Evolutionary conservation across 1,284 basidiomycete genomes (phyloP).

Genomic region (Trichosporon ovoides): DNA sequence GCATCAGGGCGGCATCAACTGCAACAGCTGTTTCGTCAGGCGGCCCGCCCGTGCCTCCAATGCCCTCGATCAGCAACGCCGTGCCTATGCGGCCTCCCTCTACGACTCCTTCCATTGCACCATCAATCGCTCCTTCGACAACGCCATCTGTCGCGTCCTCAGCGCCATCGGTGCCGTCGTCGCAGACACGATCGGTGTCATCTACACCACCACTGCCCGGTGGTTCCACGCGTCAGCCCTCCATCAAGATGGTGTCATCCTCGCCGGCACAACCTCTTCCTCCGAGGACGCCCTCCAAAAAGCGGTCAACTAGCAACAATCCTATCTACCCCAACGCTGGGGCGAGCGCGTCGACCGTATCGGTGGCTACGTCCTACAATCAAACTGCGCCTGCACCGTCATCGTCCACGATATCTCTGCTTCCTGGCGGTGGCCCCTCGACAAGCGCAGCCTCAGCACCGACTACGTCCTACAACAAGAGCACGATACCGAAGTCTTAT

Average conservation of each 20-base stretch:
- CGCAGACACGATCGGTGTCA: not conserved
- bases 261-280: conserved; percentile 3
- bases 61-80: not conserved
- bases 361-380: not conserved
- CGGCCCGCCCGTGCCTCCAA: conserved; percentile 1
- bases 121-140: not conserved
- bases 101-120: not conserved
- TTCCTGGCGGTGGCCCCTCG: not conserved
- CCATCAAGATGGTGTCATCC: not conserved
- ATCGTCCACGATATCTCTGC: not conserved
- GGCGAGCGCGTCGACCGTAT: not conserved
- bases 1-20: not conserved
- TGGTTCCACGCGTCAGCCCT: not conserved
- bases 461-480: conserved; percentile 2
- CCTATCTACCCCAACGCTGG: not conserved
- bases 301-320: conserved; percentile 1
- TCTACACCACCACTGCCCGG: not conserved
- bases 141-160: not conserved
- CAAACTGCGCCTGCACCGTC: not conserved
- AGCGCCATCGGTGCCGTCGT: not conserved
- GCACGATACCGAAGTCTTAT: not conserved
- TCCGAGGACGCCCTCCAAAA: not conserved
- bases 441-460: not conserved
- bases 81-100: conserved; percentile 1
- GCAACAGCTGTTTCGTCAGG: not conserved